Percentiles rank a stretch among this genome's conserved stretches.
These are phyloP conservation scores for Inga leiocalycina DNA, from an alignment of 306 rosid species.

Conservation along the genomic window DNA sequence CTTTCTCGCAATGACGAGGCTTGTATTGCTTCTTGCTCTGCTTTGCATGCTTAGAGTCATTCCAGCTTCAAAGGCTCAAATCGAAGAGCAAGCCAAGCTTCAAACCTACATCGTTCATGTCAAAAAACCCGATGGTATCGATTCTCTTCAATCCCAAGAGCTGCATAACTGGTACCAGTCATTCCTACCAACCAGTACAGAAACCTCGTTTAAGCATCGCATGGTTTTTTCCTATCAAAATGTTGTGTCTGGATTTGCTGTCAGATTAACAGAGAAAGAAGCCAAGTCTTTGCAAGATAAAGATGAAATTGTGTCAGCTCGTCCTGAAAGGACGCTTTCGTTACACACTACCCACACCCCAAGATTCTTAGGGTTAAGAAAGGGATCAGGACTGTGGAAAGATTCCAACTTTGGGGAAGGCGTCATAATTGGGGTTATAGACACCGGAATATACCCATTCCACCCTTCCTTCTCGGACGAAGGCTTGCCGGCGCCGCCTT, in stretches of 20 bases:
- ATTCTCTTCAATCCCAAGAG: slow-evolving; percentile 42
- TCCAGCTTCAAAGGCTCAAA: slow-evolving; percentile 25
- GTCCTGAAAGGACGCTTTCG: slow-evolving; percentile 44
- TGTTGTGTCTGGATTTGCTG: slow-evolving; percentile 64
- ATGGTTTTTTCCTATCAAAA: slow-evolving; percentile 54
- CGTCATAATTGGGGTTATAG: slow-evolving; percentile 67
- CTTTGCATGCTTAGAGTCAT: slow-evolving; percentile 30
- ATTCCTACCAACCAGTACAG: slow-evolving; percentile 42
- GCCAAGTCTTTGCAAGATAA: slow-evolving; percentile 50
- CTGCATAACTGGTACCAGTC: slow-evolving; percentile 59
- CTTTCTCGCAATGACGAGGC: background rate
- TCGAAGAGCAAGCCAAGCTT: slow-evolving; percentile 23
- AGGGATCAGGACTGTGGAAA: slow-evolving; percentile 63
- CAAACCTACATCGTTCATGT: slow-evolving; percentile 60
- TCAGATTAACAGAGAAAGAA: slow-evolving; percentile 55
- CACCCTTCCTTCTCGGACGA: slow-evolving; percentile 70
- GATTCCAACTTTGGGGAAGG: slow-evolving; percentile 63
- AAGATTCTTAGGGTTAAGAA: slow-evolving; percentile 62
- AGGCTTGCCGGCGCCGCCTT: slow-evolving; percentile 67
- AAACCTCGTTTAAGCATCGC: slow-evolving; percentile 17
- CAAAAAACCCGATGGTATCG: slow-evolving; percentile 35
- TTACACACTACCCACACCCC: slow-evolving; percentile 75
- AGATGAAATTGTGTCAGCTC: slow-evolving; percentile 56
- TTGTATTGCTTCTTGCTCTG: slow-evolving; percentile 36
- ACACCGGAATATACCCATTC: slow-evolving; percentile 62